These are phyloP conservation scores for Solanum gandarillasii DNA, from an alignment of 257 asterid genomes.

Conservation along the genomic window DNA sequence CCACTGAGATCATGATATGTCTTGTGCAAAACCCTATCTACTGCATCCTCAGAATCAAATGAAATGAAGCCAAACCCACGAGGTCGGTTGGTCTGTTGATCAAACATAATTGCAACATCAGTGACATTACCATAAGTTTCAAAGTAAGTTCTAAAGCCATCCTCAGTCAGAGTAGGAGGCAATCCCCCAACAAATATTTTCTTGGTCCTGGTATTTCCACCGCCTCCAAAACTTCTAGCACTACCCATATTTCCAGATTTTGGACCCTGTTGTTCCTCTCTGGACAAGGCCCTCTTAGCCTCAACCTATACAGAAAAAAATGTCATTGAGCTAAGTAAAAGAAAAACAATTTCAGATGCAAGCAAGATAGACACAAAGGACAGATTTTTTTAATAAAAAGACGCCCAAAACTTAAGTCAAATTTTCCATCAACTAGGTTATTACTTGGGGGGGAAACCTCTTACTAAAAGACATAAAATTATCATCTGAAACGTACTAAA, in stretches of 20 bases:
- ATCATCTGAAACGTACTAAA: neutral
- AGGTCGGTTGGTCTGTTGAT: conserved; percentile 90
- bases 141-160: conserved; percentile 66
- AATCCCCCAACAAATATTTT: conserved; percentile 88
- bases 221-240: conserved; percentile 46
- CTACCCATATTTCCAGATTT: conserved; percentile 48
- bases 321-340: neutral
- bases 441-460: neutral
- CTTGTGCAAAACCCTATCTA: conserved; percentile 81
- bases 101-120: conserved; percentile 82
- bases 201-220: conserved; percentile 60
- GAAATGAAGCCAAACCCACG: conserved; percentile 91
- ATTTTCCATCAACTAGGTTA: neutral
- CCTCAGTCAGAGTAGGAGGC: conserved; percentile 68
- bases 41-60: conserved; percentile 87
- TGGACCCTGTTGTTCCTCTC: conserved; percentile 86
- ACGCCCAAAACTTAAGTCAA: neutral
- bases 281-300: conserved; percentile 82
- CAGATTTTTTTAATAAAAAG: neutral
- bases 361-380: neutral
- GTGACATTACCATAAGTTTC: conserved; percentile 70
- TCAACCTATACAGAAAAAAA: conserved; percentile 40
- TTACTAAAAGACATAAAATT: neutral
- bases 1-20: conserved; percentile 72
- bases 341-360: neutral